Base-by-base conservation (phyloP, 768 basidiomycete genomes). In the Atractiella rhizophila region DNA sequence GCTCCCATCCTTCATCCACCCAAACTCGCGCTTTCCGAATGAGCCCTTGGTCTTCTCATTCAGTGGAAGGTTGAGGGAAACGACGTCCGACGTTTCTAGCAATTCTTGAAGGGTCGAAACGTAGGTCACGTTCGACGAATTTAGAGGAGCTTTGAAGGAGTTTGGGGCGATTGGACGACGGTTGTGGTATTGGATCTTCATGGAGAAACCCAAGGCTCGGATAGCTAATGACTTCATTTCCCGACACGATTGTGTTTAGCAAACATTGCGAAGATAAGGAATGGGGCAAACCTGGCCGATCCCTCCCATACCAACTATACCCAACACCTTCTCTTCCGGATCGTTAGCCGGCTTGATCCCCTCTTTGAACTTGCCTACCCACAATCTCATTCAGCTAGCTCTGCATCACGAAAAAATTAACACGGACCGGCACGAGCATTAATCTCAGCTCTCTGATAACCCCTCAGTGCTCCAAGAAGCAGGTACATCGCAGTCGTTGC, bases 401-500 rank as follows among this genome's bases (percentile, higher is more conserved):
- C n/a, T n/a, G n/a, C n/a, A n/a, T n/a, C n/a, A n/a, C n/a, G n/a
- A n/a, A n/a, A n/a, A n/a, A n/a, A 15, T 28, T n/a, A 10, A 29
- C 30, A 34, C 26, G 20, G 5, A 13, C 16, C 19, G 44, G 38
- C 12, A 37, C 42, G 25, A 45, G 44, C 19, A 45, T 42, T 19
- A 31, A 38, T 15, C 34, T 26, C 4, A 40, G 34, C 31, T 45
- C 42, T 10, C 42, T 28, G 31, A 27, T 44, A 4, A 45, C n/a
- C n/a, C n/a, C n/a, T n/a, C n/a, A 79, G 56, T 28, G 74, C 67
- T 18, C 79, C 74, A 50, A 86, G 67, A 48, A 86, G 57, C 37
- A 88, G 70, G 56, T 76, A 83, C 25, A 85, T 61, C 0, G 76
- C 81, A 0, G 79, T 80, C 1, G 81, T 85, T 0, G 83, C 85